phyloP scores from a whole-genome alignment of 805 yeast genomes.

The Ogataea henricii region DNA sequence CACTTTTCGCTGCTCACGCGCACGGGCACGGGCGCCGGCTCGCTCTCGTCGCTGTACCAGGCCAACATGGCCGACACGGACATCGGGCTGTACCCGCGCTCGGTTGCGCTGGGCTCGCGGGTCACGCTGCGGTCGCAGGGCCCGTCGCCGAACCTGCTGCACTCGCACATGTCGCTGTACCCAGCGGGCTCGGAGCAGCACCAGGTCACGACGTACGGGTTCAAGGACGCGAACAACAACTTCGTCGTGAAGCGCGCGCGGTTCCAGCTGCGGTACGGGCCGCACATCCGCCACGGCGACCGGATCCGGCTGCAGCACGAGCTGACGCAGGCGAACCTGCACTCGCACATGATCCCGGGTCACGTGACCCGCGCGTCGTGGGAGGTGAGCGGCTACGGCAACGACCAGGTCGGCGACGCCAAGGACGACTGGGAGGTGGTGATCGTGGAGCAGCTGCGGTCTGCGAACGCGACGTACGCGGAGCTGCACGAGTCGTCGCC shows the following conservation, averaged over 20 bases:
- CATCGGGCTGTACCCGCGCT: constrained; percentile 66
- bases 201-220: constrained; percentile 95
- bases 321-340: constrained; percentile 64
- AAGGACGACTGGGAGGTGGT: constrained; percentile 81
- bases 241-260: constrained; percentile 53
- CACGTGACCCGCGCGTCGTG: constrained; percentile 51
- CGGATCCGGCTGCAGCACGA: constrained; percentile 63
- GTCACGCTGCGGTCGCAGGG: constrained; percentile 72
- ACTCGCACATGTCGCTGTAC: constrained; percentile 81
- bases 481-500: constrained; percentile 27
- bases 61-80: constrained; percentile 70
- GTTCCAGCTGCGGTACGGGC: constrained; percentile 22
- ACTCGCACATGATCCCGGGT: constrained; percentile 67
- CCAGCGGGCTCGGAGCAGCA: constrained; percentile 95
- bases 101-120: constrained; percentile 55
- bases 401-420: constrained; percentile 60
- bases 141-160: constrained; percentile 72
- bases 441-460: constrained; percentile 54
- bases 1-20: constrained; percentile 77
- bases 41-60: constrained; percentile 79
- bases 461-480: constrained; percentile 31
- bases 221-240: constrained; percentile 81
- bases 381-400: constrained; percentile 78
- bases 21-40: constrained; percentile 76
- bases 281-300: constrained; percentile 57